phyloP scores from a whole-genome alignment of 345 rosid genomes.

The Gossypium ekmanianum region DNA sequence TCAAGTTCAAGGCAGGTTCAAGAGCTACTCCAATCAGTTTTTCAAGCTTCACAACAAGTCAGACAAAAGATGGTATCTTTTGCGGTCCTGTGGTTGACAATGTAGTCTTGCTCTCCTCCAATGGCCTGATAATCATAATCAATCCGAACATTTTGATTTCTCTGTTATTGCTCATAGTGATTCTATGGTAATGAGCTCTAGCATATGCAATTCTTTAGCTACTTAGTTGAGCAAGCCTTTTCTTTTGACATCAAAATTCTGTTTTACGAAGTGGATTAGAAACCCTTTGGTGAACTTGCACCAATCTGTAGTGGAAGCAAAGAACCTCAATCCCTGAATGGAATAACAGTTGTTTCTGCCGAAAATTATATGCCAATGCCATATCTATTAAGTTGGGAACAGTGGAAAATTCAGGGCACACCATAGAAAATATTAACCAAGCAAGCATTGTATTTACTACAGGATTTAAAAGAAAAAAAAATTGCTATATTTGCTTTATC shows the following conservation, averaged over 20 bases:
- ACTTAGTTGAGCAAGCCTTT: not conserved
- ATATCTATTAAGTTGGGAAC: not conserved
- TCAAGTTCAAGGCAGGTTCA: constrained; percentile 43
- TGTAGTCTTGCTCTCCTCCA: constrained; percentile 38
- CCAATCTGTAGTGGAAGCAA: not conserved
- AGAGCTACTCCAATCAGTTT: constrained; percentile 42
- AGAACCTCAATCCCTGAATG: not conserved
- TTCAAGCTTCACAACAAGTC: constrained; percentile 35
- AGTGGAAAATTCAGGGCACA: not conserved
- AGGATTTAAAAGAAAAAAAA: not conserved
- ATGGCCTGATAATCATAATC: constrained; percentile 26
- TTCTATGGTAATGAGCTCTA: constrained; percentile 22
- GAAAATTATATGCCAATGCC: not conserved
- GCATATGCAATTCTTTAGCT: not conserved
- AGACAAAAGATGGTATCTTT: constrained; percentile 43
- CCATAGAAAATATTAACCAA: not conserved
- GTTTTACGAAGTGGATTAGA: not conserved
- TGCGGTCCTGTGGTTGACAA: constrained; percentile 64
- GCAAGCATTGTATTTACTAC: not conserved
- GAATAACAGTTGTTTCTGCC: not conserved
- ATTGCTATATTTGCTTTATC: not conserved
- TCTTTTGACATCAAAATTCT: not conserved
- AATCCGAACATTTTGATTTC: constrained; percentile 29
- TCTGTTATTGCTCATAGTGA: constrained; percentile 24
- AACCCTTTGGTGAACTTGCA: not conserved